Evolutionary conservation across 202 grass and related monocot species (phyloP).

Genomic region (Carex sylvatica): DNA sequence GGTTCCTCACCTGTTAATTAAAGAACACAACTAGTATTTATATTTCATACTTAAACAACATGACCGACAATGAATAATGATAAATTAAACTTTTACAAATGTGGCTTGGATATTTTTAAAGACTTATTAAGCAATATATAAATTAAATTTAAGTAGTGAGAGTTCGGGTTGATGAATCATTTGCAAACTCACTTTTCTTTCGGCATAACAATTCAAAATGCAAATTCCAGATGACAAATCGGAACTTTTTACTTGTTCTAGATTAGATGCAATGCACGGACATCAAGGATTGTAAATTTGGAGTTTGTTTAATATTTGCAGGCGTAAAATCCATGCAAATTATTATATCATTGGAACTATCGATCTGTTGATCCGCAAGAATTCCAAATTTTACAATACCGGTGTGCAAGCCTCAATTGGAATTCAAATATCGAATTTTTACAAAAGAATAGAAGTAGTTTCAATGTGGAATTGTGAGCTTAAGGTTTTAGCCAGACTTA

Average conservation of each 20-base stretch:
- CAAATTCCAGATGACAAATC: background rate
- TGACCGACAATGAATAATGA: background rate
- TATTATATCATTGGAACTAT: background rate
- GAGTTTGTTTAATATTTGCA: background rate
- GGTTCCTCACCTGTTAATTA: background rate
- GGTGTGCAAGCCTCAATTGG: background rate
- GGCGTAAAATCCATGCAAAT: background rate
- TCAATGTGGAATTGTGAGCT: background rate
- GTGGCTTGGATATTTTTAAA: background rate
- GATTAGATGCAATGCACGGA: background rate
- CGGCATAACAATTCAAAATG: background rate
- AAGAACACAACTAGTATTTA: background rate
- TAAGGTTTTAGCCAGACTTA: background rate
- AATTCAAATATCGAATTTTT: background rate
- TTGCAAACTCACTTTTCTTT: background rate
- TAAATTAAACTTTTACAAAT: background rate
- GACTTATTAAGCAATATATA: background rate
- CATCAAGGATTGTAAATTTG: background rate
- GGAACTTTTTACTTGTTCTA: background rate
- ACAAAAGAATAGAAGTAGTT: background rate
- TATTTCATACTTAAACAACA: background rate
- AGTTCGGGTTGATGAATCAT: background rate
- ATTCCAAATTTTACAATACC: background rate
- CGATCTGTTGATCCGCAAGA: background rate
- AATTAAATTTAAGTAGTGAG: background rate